Conservation (phyloP, 2,329 filamentous ascomycete species). For the Dryadomyces quercivorus region DNA sequence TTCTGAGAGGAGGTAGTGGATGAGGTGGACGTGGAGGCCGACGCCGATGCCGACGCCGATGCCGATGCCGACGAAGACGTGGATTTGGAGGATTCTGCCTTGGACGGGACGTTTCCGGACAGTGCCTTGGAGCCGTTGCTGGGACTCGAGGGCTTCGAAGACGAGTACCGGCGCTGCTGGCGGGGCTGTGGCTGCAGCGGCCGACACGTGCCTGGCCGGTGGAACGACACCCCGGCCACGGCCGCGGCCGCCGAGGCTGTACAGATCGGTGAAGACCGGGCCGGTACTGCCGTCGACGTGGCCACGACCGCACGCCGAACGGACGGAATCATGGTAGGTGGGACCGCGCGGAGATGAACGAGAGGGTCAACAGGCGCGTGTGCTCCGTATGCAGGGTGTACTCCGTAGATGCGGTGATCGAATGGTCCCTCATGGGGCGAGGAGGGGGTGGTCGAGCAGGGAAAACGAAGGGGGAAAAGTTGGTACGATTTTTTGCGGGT, state of each 20-base stretch:
- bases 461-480: background rate
- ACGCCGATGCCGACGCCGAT: slow-evolving; percentile 23
- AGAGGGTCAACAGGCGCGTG: background rate
- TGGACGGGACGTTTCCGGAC: slow-evolving; percentile 28
- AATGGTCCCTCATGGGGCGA: background rate
- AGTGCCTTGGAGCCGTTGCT: slow-evolving; percentile 41
- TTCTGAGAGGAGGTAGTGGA: slow-evolving; percentile 23
- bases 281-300: slow-evolving; percentile 6
- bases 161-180: slow-evolving; percentile 33
- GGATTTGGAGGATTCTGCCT: background rate
- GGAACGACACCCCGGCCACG: slow-evolving; percentile 30
- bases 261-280: slow-evolving; percentile 1
- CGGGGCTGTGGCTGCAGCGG: slow-evolving; percentile 2
- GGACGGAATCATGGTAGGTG: slow-evolving; percentile 10
- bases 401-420: background rate
- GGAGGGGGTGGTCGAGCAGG: background rate
- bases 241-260: slow-evolving; percentile 18
- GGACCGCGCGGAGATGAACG: too few relatives aligned
- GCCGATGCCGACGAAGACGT: slow-evolving; percentile 23
- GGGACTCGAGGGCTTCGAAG: slow-evolving; percentile 50
- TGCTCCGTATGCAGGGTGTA: background rate
- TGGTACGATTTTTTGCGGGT: slow-evolving; percentile 7
- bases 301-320: slow-evolving; percentile 13
- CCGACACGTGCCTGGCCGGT: background rate
- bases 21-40: slow-evolving; percentile 3